These are phyloP conservation scores for Selaginella tamariscina DNA, from an alignment of 75 land plant species.

Conservation along the genomic window DNA sequence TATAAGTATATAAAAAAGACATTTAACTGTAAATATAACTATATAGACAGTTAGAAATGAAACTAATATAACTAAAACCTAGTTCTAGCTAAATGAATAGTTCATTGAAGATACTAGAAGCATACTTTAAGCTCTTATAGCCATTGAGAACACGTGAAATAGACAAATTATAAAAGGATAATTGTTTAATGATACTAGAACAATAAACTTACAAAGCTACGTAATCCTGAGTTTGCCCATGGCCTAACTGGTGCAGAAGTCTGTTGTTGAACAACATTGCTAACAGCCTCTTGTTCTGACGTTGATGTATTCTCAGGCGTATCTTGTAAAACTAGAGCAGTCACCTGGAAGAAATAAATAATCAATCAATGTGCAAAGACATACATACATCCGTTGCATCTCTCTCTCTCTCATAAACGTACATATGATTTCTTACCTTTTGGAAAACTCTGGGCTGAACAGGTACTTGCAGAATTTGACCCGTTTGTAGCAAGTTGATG, in stretches of 20 bases:
- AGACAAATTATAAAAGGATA: too few species aligned
- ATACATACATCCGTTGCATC: not conserved
- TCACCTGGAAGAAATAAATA: not conserved
- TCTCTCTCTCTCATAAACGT: not conserved
- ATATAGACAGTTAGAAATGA: too few species aligned
- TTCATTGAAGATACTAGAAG: too few species aligned
- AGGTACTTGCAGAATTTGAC: conserved; percentile 18
- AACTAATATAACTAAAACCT: too few species aligned
- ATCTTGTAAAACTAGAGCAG: not conserved
- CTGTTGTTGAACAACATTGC: conserved; percentile 4
- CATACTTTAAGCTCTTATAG: too few species aligned
- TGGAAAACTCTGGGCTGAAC: conserved; percentile 16
- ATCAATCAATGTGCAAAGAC: not conserved
- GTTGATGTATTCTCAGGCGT: not conserved
- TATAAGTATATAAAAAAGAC: too few species aligned
- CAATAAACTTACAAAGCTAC: not conserved
- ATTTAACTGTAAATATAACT: too few species aligned
- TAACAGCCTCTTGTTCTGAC: not conserved
- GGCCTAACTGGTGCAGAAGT: conserved; percentile 2
- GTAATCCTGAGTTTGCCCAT: not conserved
- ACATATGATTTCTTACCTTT: conserved; percentile 7
- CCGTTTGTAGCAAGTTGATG: conserved; percentile 14
- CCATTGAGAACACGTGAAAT: too few species aligned
- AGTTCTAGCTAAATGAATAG: too few species aligned
- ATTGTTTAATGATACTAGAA: too few species aligned